These are phyloP conservation scores for Sporothrix globosa DNA, from an alignment of 2,329 filamentous ascomycete genomes.

Conservation along the genomic window DNA sequence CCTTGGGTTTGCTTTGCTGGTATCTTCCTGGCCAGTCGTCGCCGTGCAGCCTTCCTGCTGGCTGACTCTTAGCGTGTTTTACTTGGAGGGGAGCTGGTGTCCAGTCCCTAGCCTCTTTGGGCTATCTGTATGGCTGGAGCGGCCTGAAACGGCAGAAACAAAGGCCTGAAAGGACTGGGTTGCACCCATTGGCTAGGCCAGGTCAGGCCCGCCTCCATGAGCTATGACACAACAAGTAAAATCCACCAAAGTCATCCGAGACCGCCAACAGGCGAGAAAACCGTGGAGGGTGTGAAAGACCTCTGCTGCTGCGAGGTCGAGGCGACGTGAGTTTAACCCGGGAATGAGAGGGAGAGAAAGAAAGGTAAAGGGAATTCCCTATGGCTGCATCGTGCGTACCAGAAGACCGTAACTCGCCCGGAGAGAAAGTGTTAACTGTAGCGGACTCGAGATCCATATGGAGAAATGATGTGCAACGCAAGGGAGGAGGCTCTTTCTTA, in stretches of 20 bases:
- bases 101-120: no score
- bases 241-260: neutral
- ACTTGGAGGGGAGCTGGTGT: constrained; percentile 24
- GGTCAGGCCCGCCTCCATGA: neutral
- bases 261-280: no score
- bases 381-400: no score
- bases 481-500: neutral
- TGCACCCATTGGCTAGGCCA: constrained; percentile 21
- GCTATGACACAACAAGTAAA: neutral
- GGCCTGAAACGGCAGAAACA: constrained; percentile 12
- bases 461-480: constrained; percentile 18
- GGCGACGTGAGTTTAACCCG: no score
- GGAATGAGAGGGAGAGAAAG: neutral
- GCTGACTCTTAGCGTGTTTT: constrained; percentile 29
- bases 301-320: no score
- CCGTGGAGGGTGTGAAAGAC: no score
- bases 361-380: neutral
- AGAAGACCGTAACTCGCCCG: no score
- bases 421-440: no score
- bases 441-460: neutral
- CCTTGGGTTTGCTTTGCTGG: constrained; percentile 15
- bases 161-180: constrained; percentile 5
- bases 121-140: neutral
- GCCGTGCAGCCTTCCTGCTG: constrained; percentile 6
- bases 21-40: constrained; percentile 18